Base-by-base conservation (phyloP, 495 filamentous ascomycete species). In the Penicillium fimorum region DNA sequence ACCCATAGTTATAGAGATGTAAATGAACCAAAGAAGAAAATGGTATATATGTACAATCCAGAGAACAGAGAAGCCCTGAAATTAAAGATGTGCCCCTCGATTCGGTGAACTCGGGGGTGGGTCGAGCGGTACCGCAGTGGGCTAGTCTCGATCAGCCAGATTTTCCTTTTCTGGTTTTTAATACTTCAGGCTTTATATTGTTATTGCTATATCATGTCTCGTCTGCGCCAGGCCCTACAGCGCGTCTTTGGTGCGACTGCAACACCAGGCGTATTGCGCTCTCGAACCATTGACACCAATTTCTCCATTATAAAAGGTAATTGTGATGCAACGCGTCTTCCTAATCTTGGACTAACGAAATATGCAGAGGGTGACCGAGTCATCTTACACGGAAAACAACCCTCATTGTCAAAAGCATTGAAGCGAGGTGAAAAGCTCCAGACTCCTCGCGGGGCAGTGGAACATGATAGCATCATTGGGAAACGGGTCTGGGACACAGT, bases 391-490 rank as follows among this genome's bases (percentile, higher is more conserved):
- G 71, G 67, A 22, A 79, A 77, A 53, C 74, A 70, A 11, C 78
- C 82, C 3, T 61, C 70, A 30, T 71, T 89, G 44, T 77, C 77
- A 0, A 75, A 75, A 45, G 78, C 78, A 6, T 74, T 89, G 40
- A 73, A 63, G 27, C 61, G 50, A 10, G 75, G 70, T 37, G 70
- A 74, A 22, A 77, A 70, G 56, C 71, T 78, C 17, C 64, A 81
- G 11, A 74, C 76, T 9, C 75, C 78, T 38, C 66, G 69, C 12
- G 87, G 86, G 20, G 47, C 58, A 29, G 64, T 92, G 41, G 30
- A 63, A 0, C 87, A 89, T 60, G 69, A 79, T 50, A 71, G 79
- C 46, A 84, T 92, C 58, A 84, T 92, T 65, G 87, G 86, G 41
- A 81, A 77, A 47, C 60, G 63, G n/a, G 62, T 78, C 2, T 75